Evolutionary conservation across 2,329 filamentous ascomycete species (phyloP), one percentile per base, ranked within the genome.

Genomic region (Chalaropsis thielavioides): DNA sequence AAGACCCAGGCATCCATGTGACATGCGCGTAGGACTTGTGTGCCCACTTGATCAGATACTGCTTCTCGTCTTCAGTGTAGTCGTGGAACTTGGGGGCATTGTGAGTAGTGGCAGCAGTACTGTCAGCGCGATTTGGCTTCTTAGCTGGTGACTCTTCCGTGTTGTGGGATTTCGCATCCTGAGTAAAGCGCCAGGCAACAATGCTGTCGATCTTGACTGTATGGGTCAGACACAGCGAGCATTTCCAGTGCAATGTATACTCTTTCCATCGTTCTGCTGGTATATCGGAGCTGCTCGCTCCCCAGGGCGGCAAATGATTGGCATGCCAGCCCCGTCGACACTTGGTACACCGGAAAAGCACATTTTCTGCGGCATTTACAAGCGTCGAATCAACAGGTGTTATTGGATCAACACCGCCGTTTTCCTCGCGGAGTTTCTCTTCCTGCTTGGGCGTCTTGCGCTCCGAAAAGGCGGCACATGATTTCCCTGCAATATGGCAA

Each of bases 11-110:
- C 80, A 90, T 88, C 94, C 95, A 99, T 6, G 79, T 80, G 63
- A 89, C 90, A 69, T 89, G 86, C 68, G 86, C 87, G 71, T 96
- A 95, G 0, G 92, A 96, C 65, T 83, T 80, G 0, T 80, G 79
- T 56, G 88, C 84, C 90, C 92, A 97, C 72, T 94, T 96, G 70
- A 99, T 77, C 1, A 99, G 81, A 71, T 97, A 99, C 69, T 96
- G 90, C 69, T 92, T 92, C n/a, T 88, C 80, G 64, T 90, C 87
- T 41, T 78, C 76, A 11, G 61, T 61, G 40, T 74, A 61, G 71
- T 94, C 87, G 11, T 74, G n/a, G 41, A 63, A 22, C 15, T 6
- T 19, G 19, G 46, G 15, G 31, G 17, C 3, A 19, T 6, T 10
- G 15, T 54, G 27, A 2, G 38, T 17, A 27, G 38, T 10, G 13